A percentile compares a stretch with the other conserved stretches of the same genome.
phyloP scores from a whole-genome alignment of 495 filamentous ascomycete species.

The Penicillium parvum region DNA sequence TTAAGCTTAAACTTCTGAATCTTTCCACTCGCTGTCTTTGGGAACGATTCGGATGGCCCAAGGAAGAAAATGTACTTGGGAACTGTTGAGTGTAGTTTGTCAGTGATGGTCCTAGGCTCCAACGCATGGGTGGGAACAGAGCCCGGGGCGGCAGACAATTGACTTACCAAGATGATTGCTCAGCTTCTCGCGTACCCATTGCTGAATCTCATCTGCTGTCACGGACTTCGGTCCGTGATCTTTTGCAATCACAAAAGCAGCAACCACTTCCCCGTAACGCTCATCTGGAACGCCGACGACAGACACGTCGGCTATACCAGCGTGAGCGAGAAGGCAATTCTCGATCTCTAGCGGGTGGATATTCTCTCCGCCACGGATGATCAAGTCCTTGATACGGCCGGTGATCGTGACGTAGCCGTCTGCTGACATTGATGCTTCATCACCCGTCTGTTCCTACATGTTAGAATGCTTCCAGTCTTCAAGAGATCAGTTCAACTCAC shows the following conservation, averaged over 20 bases:
- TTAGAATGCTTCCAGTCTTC: background rate
- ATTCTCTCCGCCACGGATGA: constrained; percentile 93
- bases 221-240: constrained; percentile 14
- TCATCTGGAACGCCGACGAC: constrained; percentile 83
- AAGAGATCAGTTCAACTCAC: constrained; percentile 29
- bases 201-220: constrained; percentile 50
- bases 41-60: constrained; percentile 53
- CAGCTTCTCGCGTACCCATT: constrained; percentile 69
- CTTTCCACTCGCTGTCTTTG: constrained; percentile 95
- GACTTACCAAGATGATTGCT: constrained; percentile 70
- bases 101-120: background rate
- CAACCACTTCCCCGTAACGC: constrained; percentile 80
- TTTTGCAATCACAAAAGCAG: constrained; percentile 67
- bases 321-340: constrained; percentile 76
- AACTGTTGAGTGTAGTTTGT: constrained; percentile 40
- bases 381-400: constrained; percentile 83
- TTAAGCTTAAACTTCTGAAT: constrained; percentile 92
- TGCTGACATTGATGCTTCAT: constrained; percentile 83
- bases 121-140: background rate
- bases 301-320: constrained; percentile 64
- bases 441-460: constrained; percentile 57
- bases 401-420: constrained; percentile 65
- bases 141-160: no score
- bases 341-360: constrained; percentile 95
- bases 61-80: constrained; percentile 90